These are phyloP conservation scores for Candida pseudoglaebosa DNA, from an alignment of 805 yeast species.

Conservation along the genomic window DNA sequence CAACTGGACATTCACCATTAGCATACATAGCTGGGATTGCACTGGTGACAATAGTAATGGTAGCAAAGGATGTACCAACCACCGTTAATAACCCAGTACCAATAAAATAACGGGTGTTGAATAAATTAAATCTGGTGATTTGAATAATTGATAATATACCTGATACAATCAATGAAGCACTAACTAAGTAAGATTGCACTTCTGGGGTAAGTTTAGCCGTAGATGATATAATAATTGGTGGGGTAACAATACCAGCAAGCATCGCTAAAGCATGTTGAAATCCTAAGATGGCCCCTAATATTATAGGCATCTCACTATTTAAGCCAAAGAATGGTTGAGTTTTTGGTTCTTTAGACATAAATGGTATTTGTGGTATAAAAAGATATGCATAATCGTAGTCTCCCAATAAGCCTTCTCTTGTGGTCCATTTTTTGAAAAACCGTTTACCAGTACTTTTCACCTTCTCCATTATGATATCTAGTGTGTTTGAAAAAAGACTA, in stretches of 20 bases:
- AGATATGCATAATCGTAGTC: slow-evolving; percentile 79
- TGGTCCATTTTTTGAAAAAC: slow-evolving; percentile 47
- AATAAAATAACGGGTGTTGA: slow-evolving; percentile 65
- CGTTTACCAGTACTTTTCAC: neutral
- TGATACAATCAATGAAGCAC: slow-evolving; percentile 34
- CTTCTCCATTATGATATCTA: slow-evolving; percentile 1
- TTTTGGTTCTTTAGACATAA: slow-evolving; percentile 41
- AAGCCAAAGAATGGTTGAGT: slow-evolving; percentile 82
- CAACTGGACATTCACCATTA: slow-evolving; percentile 47
- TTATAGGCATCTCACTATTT: slow-evolving; percentile 74
- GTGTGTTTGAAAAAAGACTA: too few relatives aligned
- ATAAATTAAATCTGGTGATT: slow-evolving; percentile 73
- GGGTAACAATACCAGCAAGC: slow-evolving; percentile 88
- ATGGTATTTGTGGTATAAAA: slow-evolving; percentile 80
- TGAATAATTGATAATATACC: slow-evolving; percentile 57
- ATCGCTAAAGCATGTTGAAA: slow-evolving; percentile 85
- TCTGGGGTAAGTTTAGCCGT: slow-evolving; percentile 54
- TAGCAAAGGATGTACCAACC: slow-evolving; percentile 88
- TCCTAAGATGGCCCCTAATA: slow-evolving; percentile 74
- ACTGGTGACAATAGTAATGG: slow-evolving; percentile 72
- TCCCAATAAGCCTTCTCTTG: slow-evolving; percentile 80
- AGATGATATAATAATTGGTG: slow-evolving; percentile 69
- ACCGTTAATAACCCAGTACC: slow-evolving; percentile 90
- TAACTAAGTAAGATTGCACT: slow-evolving; percentile 34
- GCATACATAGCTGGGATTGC: slow-evolving; percentile 79